phyloP scores from a whole-genome alignment of 1,284 basidiomycete genomes.

The Ustilago esculenta region DNA sequence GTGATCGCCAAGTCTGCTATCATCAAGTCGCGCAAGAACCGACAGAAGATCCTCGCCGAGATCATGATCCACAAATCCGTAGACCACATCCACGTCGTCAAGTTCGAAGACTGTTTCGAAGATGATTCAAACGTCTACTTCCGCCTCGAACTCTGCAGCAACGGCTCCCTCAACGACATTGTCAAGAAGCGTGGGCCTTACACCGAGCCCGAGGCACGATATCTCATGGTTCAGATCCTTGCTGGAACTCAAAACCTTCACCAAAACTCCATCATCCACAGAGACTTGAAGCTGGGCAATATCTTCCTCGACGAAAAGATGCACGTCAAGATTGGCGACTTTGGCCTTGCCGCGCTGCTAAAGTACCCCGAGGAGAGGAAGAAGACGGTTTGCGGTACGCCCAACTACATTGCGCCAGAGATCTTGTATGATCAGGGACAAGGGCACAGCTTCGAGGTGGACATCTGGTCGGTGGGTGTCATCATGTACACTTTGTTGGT shows the following conservation, averaged over 20 bases:
- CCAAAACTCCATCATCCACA: conserved; percentile 79
- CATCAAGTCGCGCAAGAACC: conserved; percentile 68
- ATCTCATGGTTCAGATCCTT: conserved; percentile 91
- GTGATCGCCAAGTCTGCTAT: conserved; percentile 68
- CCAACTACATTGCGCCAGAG: conserved; percentile 98
- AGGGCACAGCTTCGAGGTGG: conserved; percentile 97
- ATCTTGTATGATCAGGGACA: conserved; percentile 94
- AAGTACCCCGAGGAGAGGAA: conserved; percentile 95
- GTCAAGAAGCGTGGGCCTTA: conserved; percentile 86
- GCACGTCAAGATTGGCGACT: conserved; percentile 97
- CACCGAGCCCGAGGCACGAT: conserved; percentile 90
- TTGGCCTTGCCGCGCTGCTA: conserved; percentile 94
- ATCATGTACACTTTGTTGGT: conserved; percentile 91
- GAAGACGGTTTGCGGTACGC: conserved; percentile 98
- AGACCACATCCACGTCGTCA: conserved; percentile 89
- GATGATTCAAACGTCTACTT: conserved; percentile 96
- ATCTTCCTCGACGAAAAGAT: conserved; percentile 89
- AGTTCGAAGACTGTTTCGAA: conserved; percentile 93
- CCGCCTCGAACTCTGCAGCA: conserved; percentile 89
- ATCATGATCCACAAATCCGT: conserved; percentile 96
- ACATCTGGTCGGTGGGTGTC: conserved; percentile 97
- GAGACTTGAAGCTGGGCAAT: conserved; percentile 82
- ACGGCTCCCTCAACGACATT: conserved; percentile 86
- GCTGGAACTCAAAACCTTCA: conserved; percentile 98
- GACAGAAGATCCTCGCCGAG: conserved; percentile 86